Evolutionary conservation across 2,329 filamentous ascomycete species (phyloP).

Genomic region (Colletotrichum plurivorum): DNA sequence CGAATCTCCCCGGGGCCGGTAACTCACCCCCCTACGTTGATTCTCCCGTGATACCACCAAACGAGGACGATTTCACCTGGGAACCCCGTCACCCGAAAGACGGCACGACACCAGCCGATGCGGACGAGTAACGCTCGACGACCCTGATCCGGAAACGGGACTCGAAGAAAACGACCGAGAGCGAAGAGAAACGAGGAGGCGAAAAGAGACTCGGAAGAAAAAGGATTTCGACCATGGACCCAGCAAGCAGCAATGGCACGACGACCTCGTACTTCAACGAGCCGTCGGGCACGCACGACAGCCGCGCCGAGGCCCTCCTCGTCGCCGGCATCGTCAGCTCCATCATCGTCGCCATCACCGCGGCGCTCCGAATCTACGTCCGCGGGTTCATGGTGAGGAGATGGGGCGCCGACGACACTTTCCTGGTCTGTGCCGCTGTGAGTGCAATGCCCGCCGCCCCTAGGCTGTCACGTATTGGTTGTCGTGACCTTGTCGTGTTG

Average conservation of each 20-base stretch:
- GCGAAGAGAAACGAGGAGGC: not conserved
- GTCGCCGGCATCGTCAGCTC: conserved; percentile 2
- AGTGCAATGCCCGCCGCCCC: conserved; percentile 3
- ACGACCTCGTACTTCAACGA: not conserved
- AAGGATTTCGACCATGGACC: not conserved
- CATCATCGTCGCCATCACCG: not conserved
- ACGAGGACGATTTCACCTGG: not conserved
- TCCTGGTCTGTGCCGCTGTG: conserved; percentile 13
- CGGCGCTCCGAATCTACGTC: conserved; percentile 42
- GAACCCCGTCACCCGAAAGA: not conserved
- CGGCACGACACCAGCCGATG: not conserved
- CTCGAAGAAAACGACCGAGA: not conserved
- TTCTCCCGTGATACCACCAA: not conserved
- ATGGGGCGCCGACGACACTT: conserved; percentile 46
- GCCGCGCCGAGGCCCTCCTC: conserved; percentile 12
- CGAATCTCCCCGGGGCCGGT: too few species aligned
- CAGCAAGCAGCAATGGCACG: not conserved
- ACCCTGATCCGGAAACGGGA: not conserved
- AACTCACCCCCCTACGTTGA: too few species aligned
- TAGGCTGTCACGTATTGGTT: too few species aligned
- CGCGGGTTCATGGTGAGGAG: conserved; percentile 44
- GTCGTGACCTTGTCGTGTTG: not conserved
- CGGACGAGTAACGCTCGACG: not conserved
- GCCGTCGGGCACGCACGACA: not conserved
- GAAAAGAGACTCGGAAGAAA: not conserved